Conservation (phyloP, 148 eudicot genomes). For the Vaccinium corymbosum region DNA sequence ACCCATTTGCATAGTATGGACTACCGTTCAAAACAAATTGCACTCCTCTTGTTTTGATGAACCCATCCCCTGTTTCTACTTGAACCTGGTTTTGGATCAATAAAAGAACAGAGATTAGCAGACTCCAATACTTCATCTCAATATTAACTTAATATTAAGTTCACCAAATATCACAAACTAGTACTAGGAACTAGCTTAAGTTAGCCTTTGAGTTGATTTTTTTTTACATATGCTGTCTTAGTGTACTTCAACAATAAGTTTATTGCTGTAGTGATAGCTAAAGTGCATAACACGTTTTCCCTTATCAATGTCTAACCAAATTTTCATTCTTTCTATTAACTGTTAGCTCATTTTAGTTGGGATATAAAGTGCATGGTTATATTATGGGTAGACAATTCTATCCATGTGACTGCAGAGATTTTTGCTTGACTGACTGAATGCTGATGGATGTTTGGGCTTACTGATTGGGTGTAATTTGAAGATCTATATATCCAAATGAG, state of each 20-base stretch:
- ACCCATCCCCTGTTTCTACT: conserved; percentile 30
- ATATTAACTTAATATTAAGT: no score
- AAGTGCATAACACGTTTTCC: neutral
- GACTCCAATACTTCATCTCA: conserved; percentile 26
- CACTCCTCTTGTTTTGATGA: conserved; percentile 36
- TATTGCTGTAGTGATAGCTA: neutral
- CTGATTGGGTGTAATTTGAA: no score
- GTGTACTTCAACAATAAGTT: neutral
- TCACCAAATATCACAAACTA: no score
- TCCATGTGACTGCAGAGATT: no score
- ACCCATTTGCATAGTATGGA: conserved; percentile 58
- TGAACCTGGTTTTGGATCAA: conserved; percentile 9
- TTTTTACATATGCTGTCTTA: neutral
- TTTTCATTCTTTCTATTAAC: conserved; percentile 24
- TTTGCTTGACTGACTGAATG: no score
- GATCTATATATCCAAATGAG: no score
- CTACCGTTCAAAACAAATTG: conserved; percentile 44
- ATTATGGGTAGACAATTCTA: no score
- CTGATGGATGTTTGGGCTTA: no score
- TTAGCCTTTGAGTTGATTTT: no score
- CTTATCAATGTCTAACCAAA: conserved; percentile 15
- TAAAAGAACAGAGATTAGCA: conserved; percentile 19
- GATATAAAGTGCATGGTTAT: no score
- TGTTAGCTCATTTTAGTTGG: no score
- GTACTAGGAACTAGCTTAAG: no score